phyloP scores from a whole-genome alignment of 192 early-diverging fungal species.

The Coemansia sp. region DNA sequence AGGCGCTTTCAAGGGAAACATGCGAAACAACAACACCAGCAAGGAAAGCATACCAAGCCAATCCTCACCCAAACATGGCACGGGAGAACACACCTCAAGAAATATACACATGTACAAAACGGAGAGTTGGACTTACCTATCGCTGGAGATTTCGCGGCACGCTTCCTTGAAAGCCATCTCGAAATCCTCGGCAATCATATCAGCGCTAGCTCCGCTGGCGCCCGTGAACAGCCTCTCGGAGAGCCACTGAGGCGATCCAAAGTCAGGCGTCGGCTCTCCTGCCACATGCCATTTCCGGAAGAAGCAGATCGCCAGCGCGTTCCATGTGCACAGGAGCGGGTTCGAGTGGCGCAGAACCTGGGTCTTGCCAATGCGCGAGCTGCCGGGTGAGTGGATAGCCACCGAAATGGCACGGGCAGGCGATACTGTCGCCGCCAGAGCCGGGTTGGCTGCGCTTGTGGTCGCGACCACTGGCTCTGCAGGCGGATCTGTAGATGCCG shows the following conservation, averaged over 20 bases:
- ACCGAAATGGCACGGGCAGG: neutral
- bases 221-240: slow-evolving; percentile 35
- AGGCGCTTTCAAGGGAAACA: neutral
- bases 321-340: slow-evolving; percentile 48
- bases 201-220: neutral
- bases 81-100: neutral
- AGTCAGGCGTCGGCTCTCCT: slow-evolving; percentile 42
- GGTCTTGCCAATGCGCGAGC: neutral
- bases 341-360: slow-evolving; percentile 36
- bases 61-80: neutral
- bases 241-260: slow-evolving; percentile 43
- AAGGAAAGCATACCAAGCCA: too few relatives aligned
- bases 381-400: neutral
- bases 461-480: neutral
- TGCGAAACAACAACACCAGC: neutral
- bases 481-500: neutral
- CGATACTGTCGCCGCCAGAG: slow-evolving; percentile 3
- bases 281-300: slow-evolving; percentile 46
- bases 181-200: neutral
- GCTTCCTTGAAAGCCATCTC: neutral
- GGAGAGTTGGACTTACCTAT: slow-evolving; percentile 40
- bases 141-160: slow-evolving; percentile 30
- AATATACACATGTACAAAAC: neutral
- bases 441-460: neutral
- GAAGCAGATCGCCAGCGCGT: slow-evolving; percentile 40